These are phyloP conservation scores for Lithospermum erythrorhizon DNA, from an alignment of 257 asterid species.

Conservation along the genomic window DNA sequence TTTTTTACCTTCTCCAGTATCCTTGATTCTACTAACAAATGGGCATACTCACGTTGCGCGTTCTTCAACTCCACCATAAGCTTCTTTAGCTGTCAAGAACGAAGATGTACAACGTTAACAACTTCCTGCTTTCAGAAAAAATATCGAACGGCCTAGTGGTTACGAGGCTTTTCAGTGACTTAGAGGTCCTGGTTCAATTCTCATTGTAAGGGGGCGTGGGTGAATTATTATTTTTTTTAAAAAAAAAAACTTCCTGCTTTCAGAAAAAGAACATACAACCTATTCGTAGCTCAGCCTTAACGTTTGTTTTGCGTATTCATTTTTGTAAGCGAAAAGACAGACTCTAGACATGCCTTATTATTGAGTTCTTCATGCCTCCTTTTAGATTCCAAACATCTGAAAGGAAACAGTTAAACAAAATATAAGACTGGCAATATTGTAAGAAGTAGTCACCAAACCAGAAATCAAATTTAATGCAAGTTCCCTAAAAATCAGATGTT, in stretches of 20 bases:
- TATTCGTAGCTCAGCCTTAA: neutral
- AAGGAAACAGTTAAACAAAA: conserved; percentile 16
- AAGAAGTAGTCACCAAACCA: neutral
- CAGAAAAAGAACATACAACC: neutral
- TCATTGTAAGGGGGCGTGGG: no score
- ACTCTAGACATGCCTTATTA: conserved; percentile 39
- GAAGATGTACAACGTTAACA: neutral
- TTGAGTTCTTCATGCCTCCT: conserved; percentile 41
- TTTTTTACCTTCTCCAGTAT: conserved; percentile 4
- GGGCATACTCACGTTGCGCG: conserved; percentile 9
- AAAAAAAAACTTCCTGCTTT: no score
- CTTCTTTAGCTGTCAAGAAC: neutral
- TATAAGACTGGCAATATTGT: neutral
- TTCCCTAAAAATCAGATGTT: no score
- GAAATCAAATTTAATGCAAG: neutral
- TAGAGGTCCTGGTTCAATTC: no score
- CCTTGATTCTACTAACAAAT: conserved; percentile 15
- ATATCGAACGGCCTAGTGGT: no score
- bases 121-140: neutral
- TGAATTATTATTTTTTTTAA: no score
- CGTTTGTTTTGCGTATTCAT: no score
- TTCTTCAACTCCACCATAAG: neutral
- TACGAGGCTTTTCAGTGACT: no score
- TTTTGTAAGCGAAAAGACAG: no score
- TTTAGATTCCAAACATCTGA: conserved; percentile 55